Percentiles rank a stretch among this genome's conserved stretches.
These are phyloP conservation scores for Rhizopus sp. DNA, from an alignment of 371 early-diverging fungal species.

Conservation along the genomic window DNA sequence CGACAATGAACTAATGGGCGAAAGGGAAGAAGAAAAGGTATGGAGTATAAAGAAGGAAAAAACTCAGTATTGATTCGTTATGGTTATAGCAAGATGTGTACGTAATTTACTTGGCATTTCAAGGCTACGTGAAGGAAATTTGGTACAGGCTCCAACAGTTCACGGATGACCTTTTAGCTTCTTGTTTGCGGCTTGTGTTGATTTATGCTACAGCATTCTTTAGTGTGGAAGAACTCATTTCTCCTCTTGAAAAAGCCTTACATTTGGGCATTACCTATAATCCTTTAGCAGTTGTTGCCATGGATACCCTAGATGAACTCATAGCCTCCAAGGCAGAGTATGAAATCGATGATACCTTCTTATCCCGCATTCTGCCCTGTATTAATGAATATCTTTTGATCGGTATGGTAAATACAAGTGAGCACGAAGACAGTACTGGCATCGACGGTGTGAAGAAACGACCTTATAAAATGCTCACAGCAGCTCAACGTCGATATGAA, in stretches of 20 bases:
- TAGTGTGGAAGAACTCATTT: slow-evolving; percentile 44
- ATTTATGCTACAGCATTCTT: slow-evolving; percentile 64
- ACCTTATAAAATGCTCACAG: slow-evolving; percentile 14
- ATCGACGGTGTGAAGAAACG: slow-evolving; percentile 4
- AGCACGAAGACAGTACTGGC: slow-evolving; percentile 1
- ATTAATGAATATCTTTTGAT: slow-evolving; percentile 71
- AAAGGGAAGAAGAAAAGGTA: background rate
- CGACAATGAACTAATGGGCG: background rate
- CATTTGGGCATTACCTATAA: slow-evolving; percentile 70
- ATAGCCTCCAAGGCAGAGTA: slow-evolving; percentile 35
- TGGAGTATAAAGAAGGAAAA: background rate
- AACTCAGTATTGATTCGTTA: background rate
- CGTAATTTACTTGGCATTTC: slow-evolving; percentile 40
- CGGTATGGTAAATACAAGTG: slow-evolving; percentile 27
- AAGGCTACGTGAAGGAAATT: slow-evolving; percentile 61
- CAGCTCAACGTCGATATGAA: slow-evolving; percentile 17
- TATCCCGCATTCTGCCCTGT: slow-evolving; percentile 54
- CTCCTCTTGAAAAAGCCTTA: slow-evolving; percentile 65
- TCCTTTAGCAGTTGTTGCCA: slow-evolving; percentile 63
- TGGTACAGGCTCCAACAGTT: slow-evolving; percentile 65
- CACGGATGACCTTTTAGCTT: slow-evolving; percentile 77
- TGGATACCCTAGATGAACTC: slow-evolving; percentile 67
- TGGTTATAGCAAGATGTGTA: slow-evolving; percentile 20
- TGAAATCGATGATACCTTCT: slow-evolving; percentile 20
- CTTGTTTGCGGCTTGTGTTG: slow-evolving; percentile 69